phyloP scores from a whole-genome alignment of 139 green algal genomes.

The Chlamydomonas eustigma region DNA sequence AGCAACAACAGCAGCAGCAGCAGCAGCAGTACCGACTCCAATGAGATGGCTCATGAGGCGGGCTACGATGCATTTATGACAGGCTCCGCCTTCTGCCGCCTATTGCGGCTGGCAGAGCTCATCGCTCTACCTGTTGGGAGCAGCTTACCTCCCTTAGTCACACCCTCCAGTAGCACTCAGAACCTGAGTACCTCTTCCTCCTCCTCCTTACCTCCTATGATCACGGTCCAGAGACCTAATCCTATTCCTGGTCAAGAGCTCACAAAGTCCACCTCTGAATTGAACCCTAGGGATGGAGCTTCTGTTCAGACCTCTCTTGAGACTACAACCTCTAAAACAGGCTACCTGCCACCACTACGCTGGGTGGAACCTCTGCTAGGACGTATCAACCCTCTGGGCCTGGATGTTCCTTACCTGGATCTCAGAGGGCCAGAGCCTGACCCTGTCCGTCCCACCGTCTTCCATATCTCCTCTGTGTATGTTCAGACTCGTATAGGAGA shows the following conservation, averaged over 20 bases:
- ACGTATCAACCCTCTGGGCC: conserved; percentile 6
- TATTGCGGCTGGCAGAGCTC: conserved; percentile 33
- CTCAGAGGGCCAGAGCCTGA: conserved; percentile 26
- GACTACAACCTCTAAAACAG: neutral
- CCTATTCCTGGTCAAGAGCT: neutral
- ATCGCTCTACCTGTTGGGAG: neutral
- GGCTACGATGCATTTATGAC: conserved; percentile 83
- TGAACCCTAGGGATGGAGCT: neutral
- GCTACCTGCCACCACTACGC: conserved; percentile 1
- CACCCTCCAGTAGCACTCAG: neutral
- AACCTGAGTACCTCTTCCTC: neutral
- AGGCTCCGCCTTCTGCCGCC: conserved; percentile 35
- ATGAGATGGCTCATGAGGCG: conserved; percentile 60
- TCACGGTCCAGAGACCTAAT: too few species aligned
- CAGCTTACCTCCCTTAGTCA: neutral
- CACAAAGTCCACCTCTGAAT: neutral
- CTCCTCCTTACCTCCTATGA: too few species aligned
- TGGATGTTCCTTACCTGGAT: conserved; percentile 22
- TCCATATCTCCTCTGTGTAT: conserved; percentile 20
- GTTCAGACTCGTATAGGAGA: neutral
- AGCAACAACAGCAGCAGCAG: conserved; percentile 12
- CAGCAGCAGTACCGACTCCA: conserved; percentile 15
- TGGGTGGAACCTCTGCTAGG: conserved; percentile 6
- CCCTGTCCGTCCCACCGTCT: conserved; percentile 17
- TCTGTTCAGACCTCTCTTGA: neutral